Base-by-base conservation (phyloP, 345 rosid genomes). In the Conringia planisiliqua region DNA sequence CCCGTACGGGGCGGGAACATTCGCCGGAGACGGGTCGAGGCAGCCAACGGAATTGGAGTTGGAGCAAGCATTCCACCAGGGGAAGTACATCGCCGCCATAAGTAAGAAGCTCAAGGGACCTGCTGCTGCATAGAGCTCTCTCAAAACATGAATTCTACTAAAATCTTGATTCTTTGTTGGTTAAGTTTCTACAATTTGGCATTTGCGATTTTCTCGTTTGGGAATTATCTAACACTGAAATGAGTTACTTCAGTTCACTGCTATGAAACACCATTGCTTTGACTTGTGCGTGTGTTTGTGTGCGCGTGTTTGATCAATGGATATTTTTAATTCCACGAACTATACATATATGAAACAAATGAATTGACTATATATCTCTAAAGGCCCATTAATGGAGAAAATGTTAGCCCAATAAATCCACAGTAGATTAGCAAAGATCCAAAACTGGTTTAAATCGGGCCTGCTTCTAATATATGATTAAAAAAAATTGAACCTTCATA, bases 21-120 rank as follows among this genome's bases (percentile, higher is more conserved):
- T 4, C 32, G 96, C 98, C 0, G 98, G 96, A 33, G 97, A 91
- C 33, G 97, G 97, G 54, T 85, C 96, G 0, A 89, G 96, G 65
- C 85, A 85, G 84, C 98, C 97, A 29, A 48, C 94, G 7, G 85
- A 89, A 26, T 81, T 93, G 6, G 97, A 91, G 84, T 66, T 93
- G 78, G 83, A 80, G 69, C 97, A 89, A 68, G 97, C 96, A 78
- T 89, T 93, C 76, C 98, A 91, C 83, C 97, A 93, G 83, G 98
- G 98, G 43, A 89, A 93, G 81, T 87, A 89, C 86, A 83, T 93
- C 5, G 91, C 98, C 1, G 77, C 85, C 74, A 88, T 91, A 48
- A 58, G 89, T 47, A 93, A 91, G 91, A 91, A 93, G 82, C 90
- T 93, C 71, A 88, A 93, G 85, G 89, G 83, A 75, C 65, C 79